Evolutionary conservation across 164 flowering plant genomes (phyloP).

Genomic region (Euptelea pleiosperma): DNA sequence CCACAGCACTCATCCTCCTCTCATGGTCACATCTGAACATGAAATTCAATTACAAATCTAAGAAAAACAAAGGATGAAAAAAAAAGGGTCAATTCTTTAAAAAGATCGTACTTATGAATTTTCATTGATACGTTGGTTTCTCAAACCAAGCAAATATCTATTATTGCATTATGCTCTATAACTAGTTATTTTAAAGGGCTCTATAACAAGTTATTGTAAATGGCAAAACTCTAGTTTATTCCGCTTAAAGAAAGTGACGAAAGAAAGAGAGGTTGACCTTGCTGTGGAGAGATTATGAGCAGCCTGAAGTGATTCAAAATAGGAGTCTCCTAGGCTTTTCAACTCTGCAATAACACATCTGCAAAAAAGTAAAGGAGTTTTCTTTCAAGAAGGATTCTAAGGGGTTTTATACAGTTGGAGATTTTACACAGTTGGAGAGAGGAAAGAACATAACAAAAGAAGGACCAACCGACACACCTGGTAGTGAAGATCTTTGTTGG

Average conservation of each 20-base stretch:
- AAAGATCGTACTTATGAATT: no score
- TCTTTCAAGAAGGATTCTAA: background rate
- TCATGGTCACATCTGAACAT: conserved; percentile 80
- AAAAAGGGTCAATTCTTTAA: no score
- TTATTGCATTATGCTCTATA: no score
- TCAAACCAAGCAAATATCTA: no score
- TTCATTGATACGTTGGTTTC: no score
- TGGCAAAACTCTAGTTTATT: background rate
- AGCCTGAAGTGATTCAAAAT: conserved; percentile 41
- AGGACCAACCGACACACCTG: conserved; percentile 29
- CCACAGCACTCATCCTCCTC: conserved; percentile 49
- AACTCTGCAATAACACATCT: conserved; percentile 75
- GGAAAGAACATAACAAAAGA: no score
- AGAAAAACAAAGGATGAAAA: background rate
- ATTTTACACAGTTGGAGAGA: no score
- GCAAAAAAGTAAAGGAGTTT: conserved; percentile 3
- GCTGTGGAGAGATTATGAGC: conserved; percentile 53
- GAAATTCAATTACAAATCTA: background rate
- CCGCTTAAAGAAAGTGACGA: background rate
- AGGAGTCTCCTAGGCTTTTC: conserved; percentile 50
- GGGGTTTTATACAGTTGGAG: no score
- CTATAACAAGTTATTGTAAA: no score
- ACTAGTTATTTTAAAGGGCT: no score
- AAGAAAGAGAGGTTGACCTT: conserved; percentile 40
- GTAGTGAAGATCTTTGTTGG: conserved; percentile 70